Evolutionary conservation across 192 early-diverging fungal genomes (phyloP).

Genomic region (Rhizophagus sp.): DNA sequence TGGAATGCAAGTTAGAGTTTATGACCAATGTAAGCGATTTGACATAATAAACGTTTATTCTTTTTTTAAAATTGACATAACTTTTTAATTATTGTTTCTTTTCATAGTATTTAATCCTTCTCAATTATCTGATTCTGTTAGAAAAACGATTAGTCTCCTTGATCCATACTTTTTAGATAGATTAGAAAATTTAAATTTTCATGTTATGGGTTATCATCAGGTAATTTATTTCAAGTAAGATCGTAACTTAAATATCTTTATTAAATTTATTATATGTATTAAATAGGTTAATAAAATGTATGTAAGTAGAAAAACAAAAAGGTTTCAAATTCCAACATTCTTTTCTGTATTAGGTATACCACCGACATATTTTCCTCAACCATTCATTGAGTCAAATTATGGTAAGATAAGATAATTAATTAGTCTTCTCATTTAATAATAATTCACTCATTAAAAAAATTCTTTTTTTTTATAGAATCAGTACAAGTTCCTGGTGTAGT

Average conservation of each 20-base stretch:
- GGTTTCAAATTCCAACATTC: background rate
- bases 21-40: background rate
- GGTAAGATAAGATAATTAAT: background rate
- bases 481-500: background rate
- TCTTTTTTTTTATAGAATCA: constrained; percentile 12
- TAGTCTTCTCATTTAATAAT: background rate
- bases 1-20: background rate
- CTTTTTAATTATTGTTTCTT: background rate
- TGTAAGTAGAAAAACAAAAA: constrained; percentile 4
- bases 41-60: background rate
- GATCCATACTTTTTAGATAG: background rate
- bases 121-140: background rate
- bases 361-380: background rate
- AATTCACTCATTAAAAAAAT: background rate
- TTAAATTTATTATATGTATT: background rate
- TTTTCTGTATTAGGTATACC: background rate
- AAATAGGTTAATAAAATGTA: constrained; percentile 10
- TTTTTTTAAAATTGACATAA: background rate
- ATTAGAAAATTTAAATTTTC: background rate
- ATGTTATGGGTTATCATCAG: background rate
- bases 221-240: background rate
- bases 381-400: constrained; percentile 2
- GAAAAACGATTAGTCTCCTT: background rate
- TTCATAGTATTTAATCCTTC: background rate
- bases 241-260: background rate